phyloP scores from a whole-genome alignment of 768 basidiomycete genomes.

The Phanerodontia chrysosporium region DNA sequence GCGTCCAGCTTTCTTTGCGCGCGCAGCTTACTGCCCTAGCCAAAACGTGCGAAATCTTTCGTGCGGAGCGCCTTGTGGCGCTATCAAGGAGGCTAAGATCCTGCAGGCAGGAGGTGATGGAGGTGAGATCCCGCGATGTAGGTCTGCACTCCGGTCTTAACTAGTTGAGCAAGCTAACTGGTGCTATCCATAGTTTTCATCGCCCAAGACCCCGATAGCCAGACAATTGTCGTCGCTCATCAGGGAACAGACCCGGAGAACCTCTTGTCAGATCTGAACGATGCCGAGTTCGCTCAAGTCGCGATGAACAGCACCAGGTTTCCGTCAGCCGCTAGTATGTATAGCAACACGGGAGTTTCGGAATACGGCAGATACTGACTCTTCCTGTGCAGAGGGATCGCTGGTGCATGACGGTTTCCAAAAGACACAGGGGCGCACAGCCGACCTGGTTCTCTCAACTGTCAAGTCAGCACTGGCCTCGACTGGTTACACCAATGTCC shows the following conservation, averaged over 20 bases:
- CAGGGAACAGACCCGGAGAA: conserved; percentile 32
- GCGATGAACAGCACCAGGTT: conserved; percentile 38
- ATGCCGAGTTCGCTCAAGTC: conserved; percentile 20
- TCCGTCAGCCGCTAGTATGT: conserved; percentile 19
- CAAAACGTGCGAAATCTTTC: conserved; percentile 15
- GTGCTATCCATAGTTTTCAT: conserved; percentile 18
- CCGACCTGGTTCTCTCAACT: conserved; percentile 23
- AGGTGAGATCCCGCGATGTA: conserved; percentile 17
- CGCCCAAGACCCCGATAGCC: conserved; percentile 30
- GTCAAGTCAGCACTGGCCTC: conserved; percentile 21
- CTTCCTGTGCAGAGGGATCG: conserved; percentile 11
- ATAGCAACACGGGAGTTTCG: not conserved
- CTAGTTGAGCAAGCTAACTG: not conserved
- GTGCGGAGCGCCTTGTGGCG: conserved; percentile 26
- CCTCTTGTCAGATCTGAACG: conserved; percentile 23
- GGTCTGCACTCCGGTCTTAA: not conserved
- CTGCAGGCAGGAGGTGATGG: conserved; percentile 23
- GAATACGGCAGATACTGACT: not conserved
- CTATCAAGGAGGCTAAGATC: conserved; percentile 19
- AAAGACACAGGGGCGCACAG: conserved; percentile 23
- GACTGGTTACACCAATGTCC: conserved; percentile 23
- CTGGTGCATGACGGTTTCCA: conserved; percentile 27
- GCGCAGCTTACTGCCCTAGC: conserved; percentile 24
- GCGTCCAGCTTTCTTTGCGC: conserved; percentile 22
- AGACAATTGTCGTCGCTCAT: conserved; percentile 33